phyloP scores from a whole-genome alignment of 345 rosid species.

The Kandelia obovata region DNA sequence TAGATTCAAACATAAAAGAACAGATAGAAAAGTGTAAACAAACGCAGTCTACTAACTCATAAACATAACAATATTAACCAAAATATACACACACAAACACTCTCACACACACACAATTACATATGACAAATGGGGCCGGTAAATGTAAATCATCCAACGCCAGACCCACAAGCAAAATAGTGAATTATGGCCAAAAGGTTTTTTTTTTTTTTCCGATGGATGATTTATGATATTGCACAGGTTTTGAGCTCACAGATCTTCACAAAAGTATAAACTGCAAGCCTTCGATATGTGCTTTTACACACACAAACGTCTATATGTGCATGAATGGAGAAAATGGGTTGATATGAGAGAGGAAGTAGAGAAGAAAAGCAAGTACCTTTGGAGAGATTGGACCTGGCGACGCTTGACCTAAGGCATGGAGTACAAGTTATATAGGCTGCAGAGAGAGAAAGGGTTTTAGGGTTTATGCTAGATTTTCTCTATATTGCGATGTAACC shows the following conservation, averaged over 20 bases:
- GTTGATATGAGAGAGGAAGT: neutral
- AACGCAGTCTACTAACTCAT: no score
- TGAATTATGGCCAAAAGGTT: constrained; percentile 27
- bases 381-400: neutral
- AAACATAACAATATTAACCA: no score
- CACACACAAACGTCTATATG: neutral
- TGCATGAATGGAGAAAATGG: no score
- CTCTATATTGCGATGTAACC: neutral
- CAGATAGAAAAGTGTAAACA: neutral
- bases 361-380: neutral
- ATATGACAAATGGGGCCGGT: neutral
- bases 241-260: constrained; percentile 65
- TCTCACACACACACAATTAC: neutral
- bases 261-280: constrained; percentile 38
- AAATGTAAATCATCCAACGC: constrained; percentile 39
- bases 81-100: neutral
- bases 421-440: constrained; percentile 2
- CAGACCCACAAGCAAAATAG: constrained; percentile 25
- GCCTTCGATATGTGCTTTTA: constrained; percentile 85
- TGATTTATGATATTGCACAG: constrained; percentile 61
- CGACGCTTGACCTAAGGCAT: neutral
- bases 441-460: neutral
- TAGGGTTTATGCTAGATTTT: constrained; percentile 17
- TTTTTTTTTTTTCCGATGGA: constrained; percentile 8
- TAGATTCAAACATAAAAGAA: neutral